Evolutionary conservation across 495 filamentous ascomycete genomes (phyloP), one percentile per base, ranked within the genome.

Genomic region (Podospora pseudoanserina): DNA sequence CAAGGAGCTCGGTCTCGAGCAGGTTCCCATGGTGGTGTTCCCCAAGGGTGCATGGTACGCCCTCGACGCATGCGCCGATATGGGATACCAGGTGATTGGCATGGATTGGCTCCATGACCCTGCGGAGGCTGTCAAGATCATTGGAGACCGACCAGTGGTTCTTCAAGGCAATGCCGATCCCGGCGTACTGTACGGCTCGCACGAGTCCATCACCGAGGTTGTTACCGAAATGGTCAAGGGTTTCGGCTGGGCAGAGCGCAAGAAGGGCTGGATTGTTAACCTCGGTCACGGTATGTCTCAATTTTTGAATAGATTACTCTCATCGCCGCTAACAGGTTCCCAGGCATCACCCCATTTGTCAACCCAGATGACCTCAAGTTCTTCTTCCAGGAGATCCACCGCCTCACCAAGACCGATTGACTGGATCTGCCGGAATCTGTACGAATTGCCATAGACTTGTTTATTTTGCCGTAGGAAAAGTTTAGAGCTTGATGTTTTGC

Each of bases 41-140:
- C 93, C 95, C n/a, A 99, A 99, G 81, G 95, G 95, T 4, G 94
- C 95, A n/a, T 97, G 95, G 92, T 96, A 94, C 78, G 93, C 92
- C 4, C 82, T 99, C 34, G 92, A 97, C 70, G 88, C 91, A 15
- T 85, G 94, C 16, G 97, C 94, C 78, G 82, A 92, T 72, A 87
- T 92, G 23, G 93, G 92, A 15, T 99, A 98, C 80, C 88, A 98
- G 70, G 91, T 97, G 34, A 89, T 99, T 63, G 91, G 96, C 27
- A 82, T 99, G 66, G 95, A 99, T 78, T 99, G 95, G 95, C 86
- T 94, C 28, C 92, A 97, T 69, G 92, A 94, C 74, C 92, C 95
- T 4, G 90, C 88, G 5, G 87, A 96, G 70, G 93, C 96, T 28
- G 87, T 90, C 70, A 88, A 84, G 70, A 84, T 92, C 71, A 92